Base-by-base conservation (phyloP, 1,284 basidiomycete species). In the Apiotrichum gamsii region DNA sequence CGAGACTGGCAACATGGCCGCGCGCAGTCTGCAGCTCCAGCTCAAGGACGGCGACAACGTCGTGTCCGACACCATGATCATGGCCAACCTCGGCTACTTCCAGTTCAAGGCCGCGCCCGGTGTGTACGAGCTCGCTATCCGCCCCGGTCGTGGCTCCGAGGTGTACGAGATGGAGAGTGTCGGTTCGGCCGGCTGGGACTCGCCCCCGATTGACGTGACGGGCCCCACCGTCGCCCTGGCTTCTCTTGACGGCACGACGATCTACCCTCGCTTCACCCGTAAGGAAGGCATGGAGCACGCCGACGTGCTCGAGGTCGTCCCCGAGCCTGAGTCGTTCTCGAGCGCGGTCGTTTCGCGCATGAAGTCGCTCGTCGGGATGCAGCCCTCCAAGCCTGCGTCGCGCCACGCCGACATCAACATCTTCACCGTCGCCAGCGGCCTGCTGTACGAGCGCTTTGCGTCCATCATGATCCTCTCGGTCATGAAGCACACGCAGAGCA, bases 381-480 rank as follows among this genome's bases (percentile, higher is more conserved):
- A 52, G 29, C 57, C 59, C 6, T 37, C 58, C 3, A 62, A 65
- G 18, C 56, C 50, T 19, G 65, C 75, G 55, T 49, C 47, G 19
- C 49, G 60, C 32, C 67, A 70, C 43, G 90, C 90, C 6, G 87
- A 93, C 34, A 95, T 98, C 74, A 98, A 98, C 66, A 94, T 98
- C 60, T 98, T 98, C 73, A 98, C 94, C 0, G 91, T 98, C 20
- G 95, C 95, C 13, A 95, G 90, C 5, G 94, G 95, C 0, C 76
- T 96, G 43, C 76, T 98, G 5, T 98, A 98, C 62, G 94, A 98
- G 89, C 84, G 94, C 14, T 97, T 98, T 74, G 91, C 85, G 0
- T 91, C 89, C 21, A 95, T 98, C 74, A 98, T 98, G 94, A 89
- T 96, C 51, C 77, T 97, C 31, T 93, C 88, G 59, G 95, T 98